These are phyloP conservation scores for Coemansia sp. DNA, from an alignment of 192 early-diverging fungal species.

Conservation along the genomic window DNA sequence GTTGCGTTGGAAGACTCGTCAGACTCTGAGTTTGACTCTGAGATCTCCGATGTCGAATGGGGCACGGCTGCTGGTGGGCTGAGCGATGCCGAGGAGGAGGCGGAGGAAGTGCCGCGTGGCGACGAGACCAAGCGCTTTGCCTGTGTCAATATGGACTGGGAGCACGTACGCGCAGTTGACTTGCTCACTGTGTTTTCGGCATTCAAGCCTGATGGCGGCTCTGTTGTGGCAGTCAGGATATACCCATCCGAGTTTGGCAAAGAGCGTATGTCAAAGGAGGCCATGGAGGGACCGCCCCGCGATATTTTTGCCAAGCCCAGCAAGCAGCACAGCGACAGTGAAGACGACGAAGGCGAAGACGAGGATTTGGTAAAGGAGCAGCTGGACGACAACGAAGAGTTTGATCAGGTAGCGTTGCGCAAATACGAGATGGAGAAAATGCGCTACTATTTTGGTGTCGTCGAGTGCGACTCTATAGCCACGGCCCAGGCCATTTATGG, in stretches of 20 bases:
- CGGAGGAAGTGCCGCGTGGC: slow-evolving; percentile 60
- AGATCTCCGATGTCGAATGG: slow-evolving; percentile 41
- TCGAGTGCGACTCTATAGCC: slow-evolving; percentile 84
- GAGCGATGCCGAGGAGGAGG: slow-evolving; percentile 62
- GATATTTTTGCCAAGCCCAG: slow-evolving; percentile 47
- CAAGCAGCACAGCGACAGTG: slow-evolving; percentile 22
- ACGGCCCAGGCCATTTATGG: slow-evolving; percentile 82
- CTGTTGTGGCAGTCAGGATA: slow-evolving; percentile 76
- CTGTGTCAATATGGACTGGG: slow-evolving; percentile 95
- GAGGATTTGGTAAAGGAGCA: slow-evolving; percentile 46
- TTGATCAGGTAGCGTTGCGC: slow-evolving; percentile 81
- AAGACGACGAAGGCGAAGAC: slow-evolving; percentile 30
- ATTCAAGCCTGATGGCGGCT: slow-evolving; percentile 77
- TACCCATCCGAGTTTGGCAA: slow-evolving; percentile 81
- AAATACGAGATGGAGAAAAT: slow-evolving; percentile 92
- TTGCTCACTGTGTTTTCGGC: slow-evolving; percentile 83
- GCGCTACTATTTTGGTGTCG: slow-evolving; percentile 92
- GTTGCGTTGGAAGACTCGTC: slow-evolving; percentile 55
- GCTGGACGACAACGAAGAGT: slow-evolving; percentile 69
- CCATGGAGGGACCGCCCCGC: slow-evolving; percentile 46
- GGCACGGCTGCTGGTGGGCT: slow-evolving; percentile 43
- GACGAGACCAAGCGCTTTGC: slow-evolving; percentile 77
- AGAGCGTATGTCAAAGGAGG: slow-evolving; percentile 60
- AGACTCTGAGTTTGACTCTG: slow-evolving; percentile 33
- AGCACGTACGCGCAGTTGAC: slow-evolving; percentile 85